Evolutionary conservation across 1,139 yeast species (phyloP), one percentile per base, ranked within the genome.

Genomic region (Suhomyces wounanorum): DNA sequence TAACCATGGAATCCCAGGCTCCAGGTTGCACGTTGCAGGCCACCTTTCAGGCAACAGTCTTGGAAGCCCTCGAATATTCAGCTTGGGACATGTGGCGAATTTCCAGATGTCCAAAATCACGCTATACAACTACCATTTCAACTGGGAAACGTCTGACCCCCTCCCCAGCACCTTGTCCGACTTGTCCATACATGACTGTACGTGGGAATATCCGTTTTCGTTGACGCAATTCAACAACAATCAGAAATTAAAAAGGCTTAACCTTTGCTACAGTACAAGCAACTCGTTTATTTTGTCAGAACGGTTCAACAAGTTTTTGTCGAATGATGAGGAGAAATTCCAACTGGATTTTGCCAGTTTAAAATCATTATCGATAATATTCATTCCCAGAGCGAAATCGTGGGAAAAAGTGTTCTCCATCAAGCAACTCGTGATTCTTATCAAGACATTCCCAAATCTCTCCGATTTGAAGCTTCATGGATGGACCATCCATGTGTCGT

Each of bases 171-270:
- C 30, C 8, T 46, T 52, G 48, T 41, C 42, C 36, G 39, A 43
- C 44, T 45, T 75, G 14, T 42, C 56, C 2, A 58, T 77, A 7
- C 52, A 58, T 9, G 68, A 75, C 55, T 77, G 81, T 59, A 67
- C 75, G 1, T 77, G 81, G 81, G 78, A 72, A 47, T 76, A 72
- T 46, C 81, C 81, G 1, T 77, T 76, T 52, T 58, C 66, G 9
- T 55, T 73, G 11, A 55, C 66, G 3, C 68, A 66, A 44, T 75
- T 77, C 58, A 74, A 74, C 50, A 53, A 50, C 8, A 54, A 58
- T 44, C 60, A 66, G 43, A 52, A 62, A 5, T 58, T 74, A 30
- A 52, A 57, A 4, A 53, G 44, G 4, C 59, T 75, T 18, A 52
- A 55, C n/a, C 52, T 76, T n/a, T 55, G 54, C 7, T 74, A 70